Percentiles rank a stretch among this genome's conserved stretches.
These are phyloP conservation scores for Termitomyces heimii DNA, from an alignment of 768 basidiomycete genomes.

Conservation along the genomic window DNA sequence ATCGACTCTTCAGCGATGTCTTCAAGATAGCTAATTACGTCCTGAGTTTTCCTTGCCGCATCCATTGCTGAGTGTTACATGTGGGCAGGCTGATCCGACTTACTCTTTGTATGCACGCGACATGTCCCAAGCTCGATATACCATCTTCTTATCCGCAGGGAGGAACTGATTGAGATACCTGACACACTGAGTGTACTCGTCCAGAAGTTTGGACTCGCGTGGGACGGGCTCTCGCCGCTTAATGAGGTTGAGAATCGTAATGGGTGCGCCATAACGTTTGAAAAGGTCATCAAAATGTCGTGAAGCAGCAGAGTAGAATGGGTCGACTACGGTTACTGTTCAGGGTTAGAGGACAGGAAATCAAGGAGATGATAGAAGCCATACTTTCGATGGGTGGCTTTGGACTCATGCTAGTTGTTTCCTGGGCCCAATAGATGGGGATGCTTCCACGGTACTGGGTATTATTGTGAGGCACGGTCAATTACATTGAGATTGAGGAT, in stretches of 20 bases:
- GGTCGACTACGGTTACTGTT: constrained; percentile 87
- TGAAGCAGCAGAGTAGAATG: constrained; percentile 90
- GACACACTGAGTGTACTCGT: constrained; percentile 90
- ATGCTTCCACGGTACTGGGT: constrained; percentile 87
- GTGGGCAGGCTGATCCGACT: not conserved
- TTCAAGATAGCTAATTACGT: constrained; percentile 92
- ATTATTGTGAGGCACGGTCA: not conserved
- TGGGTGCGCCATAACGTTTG: constrained; percentile 81
- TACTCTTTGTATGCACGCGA: constrained; percentile 90
- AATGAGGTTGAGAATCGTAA: constrained; percentile 91
- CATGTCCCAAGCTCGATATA: constrained; percentile 97
- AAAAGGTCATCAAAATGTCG: constrained; percentile 92
- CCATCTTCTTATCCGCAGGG: constrained; percentile 79
- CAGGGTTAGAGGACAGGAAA: not conserved
- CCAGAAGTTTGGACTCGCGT: constrained; percentile 84
- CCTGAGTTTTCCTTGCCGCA: constrained; percentile 74
- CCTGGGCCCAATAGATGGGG: constrained; percentile 96
- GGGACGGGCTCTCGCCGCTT: constrained; percentile 76
- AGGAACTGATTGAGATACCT: constrained; percentile 93
- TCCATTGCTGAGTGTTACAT: not conserved
- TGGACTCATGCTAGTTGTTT: constrained; percentile 83
- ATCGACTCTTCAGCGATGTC: constrained; percentile 94
- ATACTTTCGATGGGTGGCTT: constrained; percentile 94
- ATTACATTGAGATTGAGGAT: not conserved
- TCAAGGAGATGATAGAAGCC: constrained; percentile 18